Base-by-base conservation (phyloP, 805 yeast genomes). In the Metschnikowia dekortorum region DNA sequence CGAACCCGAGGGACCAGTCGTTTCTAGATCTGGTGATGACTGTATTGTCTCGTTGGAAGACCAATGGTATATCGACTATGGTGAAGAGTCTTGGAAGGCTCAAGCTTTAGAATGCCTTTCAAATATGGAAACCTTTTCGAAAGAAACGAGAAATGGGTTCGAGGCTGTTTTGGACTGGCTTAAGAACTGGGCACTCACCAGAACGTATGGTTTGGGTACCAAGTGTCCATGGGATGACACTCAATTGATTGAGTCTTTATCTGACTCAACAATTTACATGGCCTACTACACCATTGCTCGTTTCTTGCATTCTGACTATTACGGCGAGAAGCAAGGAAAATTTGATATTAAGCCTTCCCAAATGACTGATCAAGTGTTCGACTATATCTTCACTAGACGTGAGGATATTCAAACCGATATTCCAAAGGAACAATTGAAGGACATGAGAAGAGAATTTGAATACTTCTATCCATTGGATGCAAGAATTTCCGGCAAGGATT, bases 11-110 rank as follows among this genome's bases (percentile, higher is more conserved):
- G 81, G 85, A 39, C 74, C 75, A 39, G 97, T 94, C 43, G 80
- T 89, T 43, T 92, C 98, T 13, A 87, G 99, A 74, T 89, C 97
- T 39, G 97, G 97, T 59, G 99, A 94, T 67, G 89, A 84, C 52
- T 94, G 99, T 79, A 84, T 92, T 61, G 99, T 94, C 38, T 89
- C 98, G 6, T 80, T 94, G 47, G 98, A 95, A 73, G 98, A 94
- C 72, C 99, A 94, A 77, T 94, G 99, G 99, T 94, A 83, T 70
- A 80, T 89, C 61, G 97, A 94, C 68, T 94, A 94, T 64, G 99
- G 99, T 79, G 99, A 94, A 79, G 89, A 82, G 60, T 59, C 72
- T 13, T 94, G 99, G 99, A 88, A 87, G 65, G 70, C 76, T 13
- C 82, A 80, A 66, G 95, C 97, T 48, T 72, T 83, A 55, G 94